A percentile compares a stretch with the other conserved stretches of the same genome.
phyloP scores from a whole-genome alignment of 768 basidiomycete species.

The Fistulinella prunicolor region DNA sequence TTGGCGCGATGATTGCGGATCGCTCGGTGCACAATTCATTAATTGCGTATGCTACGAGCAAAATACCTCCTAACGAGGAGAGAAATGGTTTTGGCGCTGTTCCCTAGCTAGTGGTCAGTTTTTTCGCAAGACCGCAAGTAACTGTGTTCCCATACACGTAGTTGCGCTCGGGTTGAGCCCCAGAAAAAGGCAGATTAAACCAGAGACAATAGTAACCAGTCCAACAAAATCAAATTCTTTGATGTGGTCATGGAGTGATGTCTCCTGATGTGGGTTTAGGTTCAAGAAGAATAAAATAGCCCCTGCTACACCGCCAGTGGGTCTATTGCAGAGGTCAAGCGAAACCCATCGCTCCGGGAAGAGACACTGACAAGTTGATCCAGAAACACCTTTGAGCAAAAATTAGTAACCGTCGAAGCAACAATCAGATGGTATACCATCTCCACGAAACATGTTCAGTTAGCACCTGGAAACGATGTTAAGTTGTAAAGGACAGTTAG shows the following conservation, averaged over 20 bases:
- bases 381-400: slow-evolving; percentile 24
- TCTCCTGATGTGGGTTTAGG: slow-evolving; percentile 30
- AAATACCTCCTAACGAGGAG: slow-evolving; percentile 28
- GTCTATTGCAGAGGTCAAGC: slow-evolving; percentile 15
- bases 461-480: slow-evolving; percentile 16
- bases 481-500: not conserved
- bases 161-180: slow-evolving; percentile 35
- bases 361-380: slow-evolving; percentile 27
- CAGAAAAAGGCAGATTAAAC: slow-evolving; percentile 35
- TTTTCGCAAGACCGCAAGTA: not conserved
- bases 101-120: slow-evolving; percentile 16
- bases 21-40: slow-evolving; percentile 33
- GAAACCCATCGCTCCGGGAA: not conserved
- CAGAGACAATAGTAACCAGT: slow-evolving; percentile 29
- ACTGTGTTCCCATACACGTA: slow-evolving; percentile 19
- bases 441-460: slow-evolving; percentile 35
- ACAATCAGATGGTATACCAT: slow-evolving; percentile 23
- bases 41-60: slow-evolving; percentile 25
- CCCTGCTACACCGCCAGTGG: slow-evolving; percentile 33
- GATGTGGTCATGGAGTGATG: slow-evolving; percentile 26
- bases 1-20: slow-evolving; percentile 37
- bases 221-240: slow-evolving; percentile 38
- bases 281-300: slow-evolving; percentile 11
- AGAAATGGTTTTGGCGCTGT: slow-evolving; percentile 29
- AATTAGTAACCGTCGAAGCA: not conserved